Conservation (phyloP, 2,329 filamentous ascomycete genomes). For the Hymenoscyphus repandus region DNA sequence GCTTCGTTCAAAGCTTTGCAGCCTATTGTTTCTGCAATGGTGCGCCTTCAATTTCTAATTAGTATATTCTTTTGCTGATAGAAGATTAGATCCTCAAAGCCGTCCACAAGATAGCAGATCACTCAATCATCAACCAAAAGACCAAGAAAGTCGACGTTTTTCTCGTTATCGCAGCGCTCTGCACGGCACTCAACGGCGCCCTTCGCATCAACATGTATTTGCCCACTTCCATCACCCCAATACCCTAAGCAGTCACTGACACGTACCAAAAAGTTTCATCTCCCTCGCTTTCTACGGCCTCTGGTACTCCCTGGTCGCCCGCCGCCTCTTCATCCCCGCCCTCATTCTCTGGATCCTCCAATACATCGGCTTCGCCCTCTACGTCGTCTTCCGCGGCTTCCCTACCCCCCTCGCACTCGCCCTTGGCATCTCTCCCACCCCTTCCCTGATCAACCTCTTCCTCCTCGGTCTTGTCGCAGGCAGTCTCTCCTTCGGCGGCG, state of each 20-base stretch:
- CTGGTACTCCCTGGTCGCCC: slow-evolving; percentile 3
- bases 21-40: slow-evolving; percentile 13
- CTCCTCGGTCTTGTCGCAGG: slow-evolving; percentile 30
- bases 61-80: not conserved
- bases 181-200: slow-evolving; percentile 8
- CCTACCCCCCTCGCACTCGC: slow-evolving; percentile 31
- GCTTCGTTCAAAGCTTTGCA: slow-evolving; percentile 10
- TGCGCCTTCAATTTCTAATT: not conserved
- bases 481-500: slow-evolving; percentile 32
- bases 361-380: slow-evolving; percentile 17
- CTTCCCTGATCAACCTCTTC: slow-evolving; percentile 31
- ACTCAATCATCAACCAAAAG: slow-evolving; percentile 8
- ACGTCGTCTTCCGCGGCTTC: slow-evolving; percentile 31
- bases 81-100: slow-evolving; percentile 5
- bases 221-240: too few relatives aligned
- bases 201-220: slow-evolving; percentile 10
- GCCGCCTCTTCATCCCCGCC: slow-evolving; percentile 6
- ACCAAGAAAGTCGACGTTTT: slow-evolving; percentile 9
- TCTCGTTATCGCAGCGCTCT: slow-evolving; percentile 8
- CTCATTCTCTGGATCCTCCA: slow-evolving; percentile 4
- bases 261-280: too few relatives aligned
- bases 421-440: slow-evolving; percentile 28
- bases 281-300: slow-evolving; percentile 7
- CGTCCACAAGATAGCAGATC: slow-evolving; percentile 7
- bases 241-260: too few relatives aligned